Evolutionary conservation across 495 filamentous ascomycete species (phyloP).

Genomic region (Neurospora sp.): DNA sequence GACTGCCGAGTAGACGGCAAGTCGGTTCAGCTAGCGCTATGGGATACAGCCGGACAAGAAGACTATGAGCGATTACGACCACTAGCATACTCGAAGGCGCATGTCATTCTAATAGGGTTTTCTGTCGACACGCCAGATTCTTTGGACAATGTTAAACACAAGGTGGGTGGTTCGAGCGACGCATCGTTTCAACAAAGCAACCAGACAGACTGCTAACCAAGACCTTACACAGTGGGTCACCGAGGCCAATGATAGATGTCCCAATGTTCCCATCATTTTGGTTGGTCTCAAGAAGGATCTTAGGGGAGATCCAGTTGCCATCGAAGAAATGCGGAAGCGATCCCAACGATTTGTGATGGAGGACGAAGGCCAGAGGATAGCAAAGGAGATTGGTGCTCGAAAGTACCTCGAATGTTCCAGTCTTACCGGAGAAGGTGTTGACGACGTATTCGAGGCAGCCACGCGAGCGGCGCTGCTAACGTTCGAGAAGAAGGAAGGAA

Average conservation of each 20-base stretch:
- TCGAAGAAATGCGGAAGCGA: constrained; percentile 96
- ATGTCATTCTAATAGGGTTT: constrained; percentile 95
- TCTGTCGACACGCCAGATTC: constrained; percentile 93
- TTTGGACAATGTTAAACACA: constrained; percentile 95
- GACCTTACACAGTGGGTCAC: constrained; percentile 67
- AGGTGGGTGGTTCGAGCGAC: constrained; percentile 45
- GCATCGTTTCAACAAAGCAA: neutral
- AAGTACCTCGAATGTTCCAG: constrained; percentile 98
- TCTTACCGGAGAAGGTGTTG: constrained; percentile 93
- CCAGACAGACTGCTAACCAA: constrained; percentile 4
- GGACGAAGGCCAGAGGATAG: constrained; percentile 69
- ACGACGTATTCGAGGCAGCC: constrained; percentile 97
- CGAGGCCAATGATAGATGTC: constrained; percentile 91
- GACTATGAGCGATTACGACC: constrained; percentile 94
- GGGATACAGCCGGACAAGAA: constrained; percentile 99
- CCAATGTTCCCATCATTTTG: constrained; percentile 86
- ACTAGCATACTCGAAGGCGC: constrained; percentile 92
- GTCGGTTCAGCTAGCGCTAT: constrained; percentile 93
- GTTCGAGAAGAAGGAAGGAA: constrained; percentile 76
- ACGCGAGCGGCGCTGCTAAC: constrained; percentile 89
- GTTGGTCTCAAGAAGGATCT: constrained; percentile 98
- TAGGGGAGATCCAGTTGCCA: constrained; percentile 82
- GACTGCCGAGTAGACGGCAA: constrained; percentile 98
- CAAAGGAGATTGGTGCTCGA: constrained; percentile 75
- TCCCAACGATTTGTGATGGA: constrained; percentile 74